Percentiles rank a stretch among this genome's conserved stretches.
Evolutionary conservation across 2,329 filamentous ascomycete genomes (phyloP).

Genomic region (Diatrype stigma): DNA sequence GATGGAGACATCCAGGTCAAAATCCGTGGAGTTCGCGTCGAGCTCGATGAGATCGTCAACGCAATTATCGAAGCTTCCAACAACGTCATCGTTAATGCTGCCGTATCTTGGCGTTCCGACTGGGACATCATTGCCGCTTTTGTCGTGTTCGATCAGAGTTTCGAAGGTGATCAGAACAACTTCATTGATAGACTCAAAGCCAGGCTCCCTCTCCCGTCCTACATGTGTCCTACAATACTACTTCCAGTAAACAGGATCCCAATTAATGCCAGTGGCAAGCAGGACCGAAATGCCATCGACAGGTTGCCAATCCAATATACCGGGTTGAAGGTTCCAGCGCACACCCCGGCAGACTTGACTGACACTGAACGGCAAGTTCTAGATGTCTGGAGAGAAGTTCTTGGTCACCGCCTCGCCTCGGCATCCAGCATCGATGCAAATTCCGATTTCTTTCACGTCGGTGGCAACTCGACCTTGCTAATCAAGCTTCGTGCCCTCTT

Average conservation of each 20-base stretch:
- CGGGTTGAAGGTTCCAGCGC: slow-evolving; percentile 1
- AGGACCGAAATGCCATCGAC: slow-evolving; percentile 26
- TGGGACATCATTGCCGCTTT: slow-evolving; percentile 18
- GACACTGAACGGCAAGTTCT: slow-evolving; percentile 5
- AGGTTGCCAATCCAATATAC: slow-evolving; percentile 18
- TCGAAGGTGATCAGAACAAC: background rate
- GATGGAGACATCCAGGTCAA: slow-evolving; percentile 37
- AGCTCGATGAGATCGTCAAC: slow-evolving; percentile 36
- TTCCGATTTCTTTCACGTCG: slow-evolving; percentile 37
- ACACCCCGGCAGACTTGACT: background rate
- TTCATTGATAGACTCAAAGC: slow-evolving; percentile 11
- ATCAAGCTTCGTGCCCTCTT: slow-evolving; percentile 35
- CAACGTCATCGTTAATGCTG: slow-evolving; percentile 2
- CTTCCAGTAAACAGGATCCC: slow-evolving; percentile 27
- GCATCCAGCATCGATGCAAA: slow-evolving; percentile 1
- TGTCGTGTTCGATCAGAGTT: slow-evolving; percentile 11
- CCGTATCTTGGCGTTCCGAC: slow-evolving; percentile 2
- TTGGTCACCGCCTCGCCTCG: slow-evolving; percentile 14
- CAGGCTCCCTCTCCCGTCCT: slow-evolving; percentile 24
- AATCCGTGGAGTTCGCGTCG: slow-evolving; percentile 36
- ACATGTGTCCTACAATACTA: slow-evolving; percentile 30
- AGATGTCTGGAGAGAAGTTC: slow-evolving; percentile 12
- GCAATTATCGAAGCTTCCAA: slow-evolving; percentile 5
- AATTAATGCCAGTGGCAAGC: slow-evolving; percentile 25
- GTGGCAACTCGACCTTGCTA: slow-evolving; percentile 38